phyloP scores from a whole-genome alignment of 2,329 filamentous ascomycete species.

The Periglandula ipomoeae region DNA sequence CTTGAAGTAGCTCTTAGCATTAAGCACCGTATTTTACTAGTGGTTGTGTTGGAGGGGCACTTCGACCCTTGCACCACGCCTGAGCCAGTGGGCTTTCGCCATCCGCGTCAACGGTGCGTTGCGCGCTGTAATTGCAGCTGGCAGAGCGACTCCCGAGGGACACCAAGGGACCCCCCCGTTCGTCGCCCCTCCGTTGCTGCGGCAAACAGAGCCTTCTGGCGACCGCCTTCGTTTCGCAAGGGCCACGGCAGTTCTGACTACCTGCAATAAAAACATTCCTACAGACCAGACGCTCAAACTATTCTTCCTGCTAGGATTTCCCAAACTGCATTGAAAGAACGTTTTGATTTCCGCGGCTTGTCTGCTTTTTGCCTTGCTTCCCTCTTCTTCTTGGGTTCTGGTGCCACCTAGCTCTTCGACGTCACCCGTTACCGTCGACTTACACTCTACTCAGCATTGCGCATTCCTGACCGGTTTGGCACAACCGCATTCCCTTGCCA shows the following conservation, averaged over 20 bases:
- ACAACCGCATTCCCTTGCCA: constrained; percentile 4
- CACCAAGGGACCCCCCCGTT: not conserved
- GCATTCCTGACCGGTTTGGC: no score
- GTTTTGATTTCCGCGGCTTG: not conserved
- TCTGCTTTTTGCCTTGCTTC: not conserved
- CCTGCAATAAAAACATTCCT: constrained; percentile 5
- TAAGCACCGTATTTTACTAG: not conserved
- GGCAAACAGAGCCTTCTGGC: constrained; percentile 12
- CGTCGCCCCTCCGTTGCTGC: constrained; percentile 14
- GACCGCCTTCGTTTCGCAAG: not conserved
- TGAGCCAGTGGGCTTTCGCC: no score
- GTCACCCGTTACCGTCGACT: not conserved
- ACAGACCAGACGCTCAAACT: not conserved
- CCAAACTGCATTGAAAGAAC: not conserved
- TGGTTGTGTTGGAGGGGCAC: not conserved
- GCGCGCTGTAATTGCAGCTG: no score
- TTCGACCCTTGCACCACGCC: no score
- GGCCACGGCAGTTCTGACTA: not conserved
- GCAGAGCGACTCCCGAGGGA: no score
- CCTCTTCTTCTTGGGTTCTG: not conserved
- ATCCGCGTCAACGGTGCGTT: no score
- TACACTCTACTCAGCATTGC: not conserved
- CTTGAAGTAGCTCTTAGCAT: not conserved
- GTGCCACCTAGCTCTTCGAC: not conserved
- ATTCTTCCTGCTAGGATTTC: not conserved